Conservation (phyloP, 2,329 filamentous ascomycete species). For the Monilinia aucupariae region DNA sequence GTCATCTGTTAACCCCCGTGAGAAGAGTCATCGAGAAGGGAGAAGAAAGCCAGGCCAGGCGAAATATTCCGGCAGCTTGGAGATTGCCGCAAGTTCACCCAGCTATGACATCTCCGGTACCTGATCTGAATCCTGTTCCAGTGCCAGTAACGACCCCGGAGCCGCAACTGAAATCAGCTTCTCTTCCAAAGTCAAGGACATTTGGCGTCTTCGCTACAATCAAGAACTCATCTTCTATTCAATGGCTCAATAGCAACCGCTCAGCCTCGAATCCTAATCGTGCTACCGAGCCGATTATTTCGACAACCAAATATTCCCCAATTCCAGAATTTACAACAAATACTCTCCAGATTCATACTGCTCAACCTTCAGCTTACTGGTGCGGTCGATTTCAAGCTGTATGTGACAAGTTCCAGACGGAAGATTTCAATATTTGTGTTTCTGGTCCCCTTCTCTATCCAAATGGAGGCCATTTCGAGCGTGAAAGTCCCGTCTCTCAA, state of each 20-base stretch:
- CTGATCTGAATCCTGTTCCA: neutral
- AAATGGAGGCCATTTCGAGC: constrained; percentile 2
- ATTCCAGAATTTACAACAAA: constrained; percentile 20
- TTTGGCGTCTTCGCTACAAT: constrained; percentile 43
- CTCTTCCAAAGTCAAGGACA: constrained; percentile 42
- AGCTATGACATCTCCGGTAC: constrained; percentile 16
- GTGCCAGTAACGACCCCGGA: constrained; percentile 23
- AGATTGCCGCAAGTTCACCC: constrained; percentile 16
- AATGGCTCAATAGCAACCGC: constrained; percentile 16
- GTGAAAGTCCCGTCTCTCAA: neutral
- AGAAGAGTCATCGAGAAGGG: constrained; percentile 18
- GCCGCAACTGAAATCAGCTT: constrained; percentile 6
- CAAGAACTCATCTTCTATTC: constrained; percentile 41
- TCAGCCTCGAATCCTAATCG: constrained; percentile 16
- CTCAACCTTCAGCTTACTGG: constrained; percentile 53
- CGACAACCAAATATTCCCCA: constrained; percentile 14
- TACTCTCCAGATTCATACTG: constrained; percentile 37
- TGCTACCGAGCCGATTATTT: constrained; percentile 14
- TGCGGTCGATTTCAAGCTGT: constrained; percentile 54
- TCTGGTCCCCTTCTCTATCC: constrained; percentile 7
- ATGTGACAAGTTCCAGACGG: constrained; percentile 48
- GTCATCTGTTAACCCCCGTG: constrained; percentile 22
- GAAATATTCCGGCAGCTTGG: neutral
- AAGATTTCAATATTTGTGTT: constrained; percentile 34
- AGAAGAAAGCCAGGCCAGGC: constrained; percentile 19